phyloP scores from a whole-genome alignment of 1,284 basidiomycete species.

The Mycosarcoma maydis region DNA sequence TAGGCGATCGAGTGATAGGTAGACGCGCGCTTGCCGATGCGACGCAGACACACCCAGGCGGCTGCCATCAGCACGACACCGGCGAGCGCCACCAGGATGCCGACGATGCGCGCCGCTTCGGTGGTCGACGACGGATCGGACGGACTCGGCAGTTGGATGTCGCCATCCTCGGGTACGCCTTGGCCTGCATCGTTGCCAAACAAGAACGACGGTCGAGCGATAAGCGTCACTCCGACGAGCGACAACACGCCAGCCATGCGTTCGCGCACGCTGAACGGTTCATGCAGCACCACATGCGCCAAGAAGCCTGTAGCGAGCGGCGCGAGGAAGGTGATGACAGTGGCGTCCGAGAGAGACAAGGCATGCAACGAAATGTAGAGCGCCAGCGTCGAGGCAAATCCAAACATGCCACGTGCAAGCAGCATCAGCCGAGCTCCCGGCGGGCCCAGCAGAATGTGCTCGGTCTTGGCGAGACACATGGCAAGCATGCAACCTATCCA shows the following conservation, averaged over 20 bases:
- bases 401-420: conserved; percentile 74
- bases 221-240: conserved; percentile 74
- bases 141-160: conserved; percentile 17
- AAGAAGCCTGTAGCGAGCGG: conserved; percentile 77
- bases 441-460: conserved; percentile 76
- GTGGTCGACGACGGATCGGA: conserved; percentile 7
- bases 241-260: conserved; percentile 75
- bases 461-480: conserved; percentile 69
- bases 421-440: conserved; percentile 74
- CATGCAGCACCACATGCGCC: conserved; percentile 76
- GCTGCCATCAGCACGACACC: conserved; percentile 75
- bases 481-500: conserved; percentile 63
- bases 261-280: conserved; percentile 74
- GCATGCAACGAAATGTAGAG: conserved; percentile 77
- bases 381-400: conserved; percentile 72
- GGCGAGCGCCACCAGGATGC: conserved; percentile 71
- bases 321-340: conserved; percentile 78
- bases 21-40: conserved; percentile 78
- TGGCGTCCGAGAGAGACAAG: conserved; percentile 78
- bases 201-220: conserved; percentile 64
- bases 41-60: conserved; percentile 76
- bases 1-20: conserved; percentile 77
- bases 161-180: conserved; percentile 37
- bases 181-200: conserved; percentile 26
- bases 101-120: conserved; percentile 34